phyloP scores from a whole-genome alignment of 768 basidiomycete genomes.

The Pisolithus tinctorius region DNA sequence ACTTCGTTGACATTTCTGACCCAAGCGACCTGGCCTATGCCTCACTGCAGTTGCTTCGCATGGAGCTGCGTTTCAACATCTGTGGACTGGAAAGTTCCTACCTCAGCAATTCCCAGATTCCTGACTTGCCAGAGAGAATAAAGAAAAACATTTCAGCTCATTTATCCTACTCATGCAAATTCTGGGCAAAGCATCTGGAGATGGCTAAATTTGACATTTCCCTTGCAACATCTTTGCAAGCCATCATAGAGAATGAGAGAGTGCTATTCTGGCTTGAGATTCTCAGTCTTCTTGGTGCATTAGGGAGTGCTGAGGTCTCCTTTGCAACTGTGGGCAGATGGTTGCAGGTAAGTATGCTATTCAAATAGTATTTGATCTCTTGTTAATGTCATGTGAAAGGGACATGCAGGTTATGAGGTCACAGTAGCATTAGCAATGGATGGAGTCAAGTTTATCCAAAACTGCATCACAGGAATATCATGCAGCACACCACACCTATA shows the following conservation, averaged over 20 bases:
- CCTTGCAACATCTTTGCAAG: neutral
- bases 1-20: neutral
- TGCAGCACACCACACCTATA: no score
- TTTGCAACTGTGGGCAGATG: neutral
- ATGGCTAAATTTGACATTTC: no score
- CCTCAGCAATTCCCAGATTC: no score
- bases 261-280: neutral
- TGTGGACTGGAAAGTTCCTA: no score
- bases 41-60: conserved; percentile 2
- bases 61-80: conserved; percentile 7
- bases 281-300: neutral
- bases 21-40: neutral
- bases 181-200: no score
- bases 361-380: neutral
- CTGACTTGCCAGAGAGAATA: no score
- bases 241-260: neutral
- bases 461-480: no score
- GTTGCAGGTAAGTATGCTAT: neutral
- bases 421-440: neutral
- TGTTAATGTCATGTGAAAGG: no score
- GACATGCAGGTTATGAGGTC: neutral
- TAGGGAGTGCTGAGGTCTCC: neutral
- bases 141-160: no score
- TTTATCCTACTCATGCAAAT: no score
- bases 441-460: no score